phyloP scores from a whole-genome alignment of 345 rosid species.

The Clarkia xantiana region DNA sequence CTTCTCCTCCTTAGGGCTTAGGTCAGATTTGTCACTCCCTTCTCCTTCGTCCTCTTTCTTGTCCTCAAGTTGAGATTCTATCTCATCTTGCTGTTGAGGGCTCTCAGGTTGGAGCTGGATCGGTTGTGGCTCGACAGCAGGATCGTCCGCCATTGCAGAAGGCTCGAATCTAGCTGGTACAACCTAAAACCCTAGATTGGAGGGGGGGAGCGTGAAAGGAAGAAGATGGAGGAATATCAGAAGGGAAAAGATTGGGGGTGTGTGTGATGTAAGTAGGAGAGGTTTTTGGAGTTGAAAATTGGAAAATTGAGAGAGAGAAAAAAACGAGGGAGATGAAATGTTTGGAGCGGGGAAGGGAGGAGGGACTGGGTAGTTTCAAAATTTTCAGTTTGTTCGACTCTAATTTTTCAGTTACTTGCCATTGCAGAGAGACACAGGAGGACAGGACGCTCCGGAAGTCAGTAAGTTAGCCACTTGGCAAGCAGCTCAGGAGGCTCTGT shows the following conservation, averaged over 20 bases:
- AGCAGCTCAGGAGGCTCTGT: too few species aligned
- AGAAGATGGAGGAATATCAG: background rate
- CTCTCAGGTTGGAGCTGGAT: background rate
- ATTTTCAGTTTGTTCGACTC: too few species aligned
- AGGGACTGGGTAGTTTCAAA: too few species aligned
- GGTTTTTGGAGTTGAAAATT: too few species aligned
- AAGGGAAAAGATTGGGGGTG: background rate
- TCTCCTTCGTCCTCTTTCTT: background rate
- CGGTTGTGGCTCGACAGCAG: background rate
- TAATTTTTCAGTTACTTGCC: too few species aligned
- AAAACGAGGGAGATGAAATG: too few species aligned
- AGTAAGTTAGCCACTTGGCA: too few species aligned
- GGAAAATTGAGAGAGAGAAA: too few species aligned
- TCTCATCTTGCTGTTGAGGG: background rate
- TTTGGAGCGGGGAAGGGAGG: too few species aligned
- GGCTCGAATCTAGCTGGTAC: background rate
- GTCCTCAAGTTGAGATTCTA: background rate
- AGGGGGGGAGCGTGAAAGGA: background rate
- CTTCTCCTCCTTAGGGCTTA: background rate
- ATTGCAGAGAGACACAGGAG: too few species aligned
- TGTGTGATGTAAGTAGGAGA: too few species aligned
- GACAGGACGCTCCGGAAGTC: too few species aligned
- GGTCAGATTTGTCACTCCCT: background rate
- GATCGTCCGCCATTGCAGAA: background rate
- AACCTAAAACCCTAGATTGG: conserved; percentile 5